Percentiles rank a stretch among this genome's conserved stretches.
Evolutionary conservation across 805 yeast species (phyloP).

Genomic region (Pichia phayaonensis): DNA sequence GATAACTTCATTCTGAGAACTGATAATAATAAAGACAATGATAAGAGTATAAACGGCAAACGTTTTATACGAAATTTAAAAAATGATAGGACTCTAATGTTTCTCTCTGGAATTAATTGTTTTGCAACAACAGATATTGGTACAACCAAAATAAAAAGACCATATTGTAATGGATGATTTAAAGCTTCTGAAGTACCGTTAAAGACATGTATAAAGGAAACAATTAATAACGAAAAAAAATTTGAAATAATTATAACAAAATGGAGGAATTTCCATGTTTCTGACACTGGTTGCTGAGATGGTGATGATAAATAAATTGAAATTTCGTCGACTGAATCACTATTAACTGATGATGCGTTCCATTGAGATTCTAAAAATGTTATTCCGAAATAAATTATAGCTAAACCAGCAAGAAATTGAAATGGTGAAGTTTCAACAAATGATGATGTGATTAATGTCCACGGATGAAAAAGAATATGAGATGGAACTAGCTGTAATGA

Average conservation of each 20-base stretch:
- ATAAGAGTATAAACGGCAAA: slow-evolving; percentile 15
- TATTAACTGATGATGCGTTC: slow-evolving; percentile 22
- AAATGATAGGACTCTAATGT: slow-evolving; percentile 37
- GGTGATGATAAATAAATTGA: not conserved
- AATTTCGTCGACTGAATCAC: not conserved
- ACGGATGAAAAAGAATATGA: slow-evolving; percentile 47
- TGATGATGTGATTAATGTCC: slow-evolving; percentile 58
- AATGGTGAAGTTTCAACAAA: slow-evolving; percentile 51
- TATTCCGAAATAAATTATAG: slow-evolving; percentile 33
- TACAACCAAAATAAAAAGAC: slow-evolving; percentile 39
- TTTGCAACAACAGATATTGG: slow-evolving; percentile 51
- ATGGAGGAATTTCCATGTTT: slow-evolving; percentile 42
- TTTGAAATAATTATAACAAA: slow-evolving; percentile 54
- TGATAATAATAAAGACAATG: slow-evolving; percentile 23
- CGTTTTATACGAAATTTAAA: slow-evolving; percentile 16
- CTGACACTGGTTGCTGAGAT: slow-evolving; percentile 23
- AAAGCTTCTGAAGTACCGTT: slow-evolving; percentile 32
- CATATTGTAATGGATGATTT: slow-evolving; percentile 43
- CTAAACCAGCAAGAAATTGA: slow-evolving; percentile 34
- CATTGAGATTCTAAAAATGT: slow-evolving; percentile 46
- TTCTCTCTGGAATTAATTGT: slow-evolving; percentile 53
- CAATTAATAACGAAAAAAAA: slow-evolving; percentile 36
- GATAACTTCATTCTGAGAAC: slow-evolving; percentile 31
- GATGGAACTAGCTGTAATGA: slow-evolving; percentile 56
- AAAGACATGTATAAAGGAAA: slow-evolving; percentile 25